These are phyloP conservation scores for Laguncularia racemosa DNA, from an alignment of 345 rosid species.

Conservation along the genomic window DNA sequence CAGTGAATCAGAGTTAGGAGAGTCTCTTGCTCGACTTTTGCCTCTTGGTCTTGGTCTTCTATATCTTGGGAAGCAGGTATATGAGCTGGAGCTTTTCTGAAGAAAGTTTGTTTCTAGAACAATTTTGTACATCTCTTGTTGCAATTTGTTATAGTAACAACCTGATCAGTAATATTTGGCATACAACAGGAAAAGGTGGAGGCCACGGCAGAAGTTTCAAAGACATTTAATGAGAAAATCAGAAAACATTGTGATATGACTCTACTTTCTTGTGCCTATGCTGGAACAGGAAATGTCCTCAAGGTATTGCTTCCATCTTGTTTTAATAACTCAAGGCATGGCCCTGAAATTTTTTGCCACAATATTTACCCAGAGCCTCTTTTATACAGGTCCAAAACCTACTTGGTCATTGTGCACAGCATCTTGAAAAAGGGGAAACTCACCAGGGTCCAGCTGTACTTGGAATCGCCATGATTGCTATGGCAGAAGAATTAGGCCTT, in stretches of 20 bases:
- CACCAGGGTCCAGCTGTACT: constrained; percentile 96
- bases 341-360: neutral
- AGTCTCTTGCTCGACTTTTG: constrained; percentile 73
- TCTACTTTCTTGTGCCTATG: constrained; percentile 93
- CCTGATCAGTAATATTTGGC: neutral
- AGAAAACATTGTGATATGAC: constrained; percentile 88
- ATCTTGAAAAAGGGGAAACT: constrained; percentile 77
- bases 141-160: too few relatives aligned
- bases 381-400: constrained; percentile 74
- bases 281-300: constrained; percentile 95
- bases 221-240: constrained; percentile 87
- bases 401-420: constrained; percentile 81
- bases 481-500: constrained; percentile 96
- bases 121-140: too few relatives aligned
- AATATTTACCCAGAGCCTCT: constrained; percentile 9
- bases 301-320: constrained; percentile 46
- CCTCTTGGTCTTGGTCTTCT: constrained; percentile 95
- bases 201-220: constrained; percentile 94
- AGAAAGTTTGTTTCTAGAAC: too few relatives aligned
- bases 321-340: neutral
- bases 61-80: constrained; percentile 96
- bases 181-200: constrained; percentile 71
- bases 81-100: neutral
- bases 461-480: constrained; percentile 97
- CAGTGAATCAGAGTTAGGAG: constrained; percentile 71